phyloP scores from a whole-genome alignment of 2,329 filamentous ascomycete genomes.

The Capronia americana region DNA sequence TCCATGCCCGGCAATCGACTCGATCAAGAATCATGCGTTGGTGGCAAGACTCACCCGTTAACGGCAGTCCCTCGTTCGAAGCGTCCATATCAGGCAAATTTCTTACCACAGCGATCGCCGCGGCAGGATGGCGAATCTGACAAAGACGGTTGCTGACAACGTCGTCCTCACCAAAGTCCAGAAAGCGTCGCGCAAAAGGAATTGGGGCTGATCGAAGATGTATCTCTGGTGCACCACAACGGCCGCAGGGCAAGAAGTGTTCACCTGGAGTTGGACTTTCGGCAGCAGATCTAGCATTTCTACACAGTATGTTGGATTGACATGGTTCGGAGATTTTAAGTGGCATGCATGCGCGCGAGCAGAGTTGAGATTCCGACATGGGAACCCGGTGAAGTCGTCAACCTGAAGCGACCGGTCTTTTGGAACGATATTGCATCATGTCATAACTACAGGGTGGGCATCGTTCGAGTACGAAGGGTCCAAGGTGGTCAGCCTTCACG shows the following conservation, averaged over 20 bases:
- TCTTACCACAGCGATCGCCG: conserved; percentile 4
- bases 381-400: conserved; percentile 16
- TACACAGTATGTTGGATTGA: conserved; percentile 3
- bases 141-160: conserved; percentile 20
- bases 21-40: neutral
- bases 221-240: neutral
- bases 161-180: conserved; percentile 1
- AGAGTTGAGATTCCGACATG: conserved; percentile 8
- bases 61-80: neutral
- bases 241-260: neutral
- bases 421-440: conserved; percentile 9
- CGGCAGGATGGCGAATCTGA: conserved; percentile 11
- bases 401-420: neutral
- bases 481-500: neutral
- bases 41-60: neutral
- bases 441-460: neutral
- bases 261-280: neutral
- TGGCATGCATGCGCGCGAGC: conserved; percentile 8
- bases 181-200: neutral
- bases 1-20: neutral
- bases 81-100: conserved; percentile 2
- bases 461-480: neutral
- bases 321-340: conserved; percentile 22
- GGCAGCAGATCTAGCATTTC: neutral
- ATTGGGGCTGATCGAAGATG: neutral